Percentiles rank a stretch among this genome's conserved stretches.
phyloP scores from a whole-genome alignment of 2,329 filamentous ascomycete species.

The Chaetomium olivaceum region DNA sequence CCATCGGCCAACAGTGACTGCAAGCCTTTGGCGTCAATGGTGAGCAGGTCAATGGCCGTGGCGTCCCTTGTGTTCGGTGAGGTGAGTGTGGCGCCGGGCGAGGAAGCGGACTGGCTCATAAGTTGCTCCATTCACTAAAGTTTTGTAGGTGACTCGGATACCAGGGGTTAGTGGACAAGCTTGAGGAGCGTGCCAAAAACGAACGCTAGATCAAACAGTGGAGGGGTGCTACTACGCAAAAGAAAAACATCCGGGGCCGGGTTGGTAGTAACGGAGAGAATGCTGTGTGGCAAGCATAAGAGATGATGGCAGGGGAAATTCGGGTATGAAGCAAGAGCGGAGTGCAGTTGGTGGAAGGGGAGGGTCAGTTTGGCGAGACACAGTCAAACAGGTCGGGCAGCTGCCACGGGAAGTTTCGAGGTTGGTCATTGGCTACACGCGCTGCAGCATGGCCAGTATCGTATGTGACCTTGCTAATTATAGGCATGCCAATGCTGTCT shows the following conservation, averaged over 20 bases:
- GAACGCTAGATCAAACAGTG: not conserved
- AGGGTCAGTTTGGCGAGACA: not conserved
- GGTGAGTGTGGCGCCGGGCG: not conserved
- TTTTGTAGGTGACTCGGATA: not conserved
- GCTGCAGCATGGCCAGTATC: too few relatives aligned
- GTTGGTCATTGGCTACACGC: not conserved
- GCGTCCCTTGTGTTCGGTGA: not conserved
- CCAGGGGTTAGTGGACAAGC: not conserved
- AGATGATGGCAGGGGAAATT: not conserved
- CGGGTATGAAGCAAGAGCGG: not conserved
- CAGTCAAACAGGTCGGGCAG: not conserved
- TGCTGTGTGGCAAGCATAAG: too few relatives aligned
- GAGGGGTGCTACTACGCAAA: not conserved
- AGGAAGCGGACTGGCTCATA: not conserved
- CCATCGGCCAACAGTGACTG: not conserved
- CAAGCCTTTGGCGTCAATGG: constrained; percentile 5
- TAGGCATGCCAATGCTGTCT: not conserved
- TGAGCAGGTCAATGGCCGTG: not conserved
- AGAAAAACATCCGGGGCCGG: not conserved
- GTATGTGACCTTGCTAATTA: too few relatives aligned
- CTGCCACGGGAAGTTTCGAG: not conserved
- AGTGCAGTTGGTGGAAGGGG: too few relatives aligned
- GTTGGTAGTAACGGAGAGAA: not conserved
- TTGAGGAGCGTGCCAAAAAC: not conserved
- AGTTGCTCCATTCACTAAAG: not conserved